Evolutionary conservation across 192 early-diverging fungal species (phyloP).

Genomic region (Gaertneriomyces semiglobifer): DNA sequence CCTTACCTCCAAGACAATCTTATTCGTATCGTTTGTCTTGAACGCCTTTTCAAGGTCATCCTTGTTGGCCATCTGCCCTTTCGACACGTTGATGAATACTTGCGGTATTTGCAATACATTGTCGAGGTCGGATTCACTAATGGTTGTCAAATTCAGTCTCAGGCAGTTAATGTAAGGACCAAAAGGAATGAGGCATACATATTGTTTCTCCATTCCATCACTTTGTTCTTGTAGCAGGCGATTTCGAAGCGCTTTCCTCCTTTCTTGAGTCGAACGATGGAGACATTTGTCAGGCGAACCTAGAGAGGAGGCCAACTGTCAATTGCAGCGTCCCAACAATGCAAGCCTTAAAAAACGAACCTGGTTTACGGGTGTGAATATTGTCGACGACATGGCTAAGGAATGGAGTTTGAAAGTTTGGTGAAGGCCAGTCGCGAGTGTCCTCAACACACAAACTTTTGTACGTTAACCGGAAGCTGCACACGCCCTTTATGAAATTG

Average conservation of each 20-base stretch:
- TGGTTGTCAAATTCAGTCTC: neutral
- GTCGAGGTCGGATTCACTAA: conserved; percentile 91
- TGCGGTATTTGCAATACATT: conserved; percentile 89
- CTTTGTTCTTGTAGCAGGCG: conserved; percentile 99
- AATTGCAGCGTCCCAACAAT: neutral
- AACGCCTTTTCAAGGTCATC: conserved; percentile 87
- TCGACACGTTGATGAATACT: conserved; percentile 94
- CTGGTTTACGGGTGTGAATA: conserved; percentile 29
- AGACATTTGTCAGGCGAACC: conserved; percentile 89
- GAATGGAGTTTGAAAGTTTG: too few species aligned
- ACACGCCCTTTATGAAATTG: too few species aligned
- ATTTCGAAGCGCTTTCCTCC: conserved; percentile 98
- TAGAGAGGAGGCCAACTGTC: conserved; percentile 15
- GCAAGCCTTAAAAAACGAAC: conserved; percentile 1
- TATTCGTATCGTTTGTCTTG: conserved; percentile 76
- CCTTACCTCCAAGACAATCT: conserved; percentile 62
- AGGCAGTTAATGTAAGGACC: neutral
- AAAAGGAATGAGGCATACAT: conserved; percentile 56
- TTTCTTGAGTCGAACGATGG: conserved; percentile 90
- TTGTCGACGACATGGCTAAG: conserved; percentile 13
- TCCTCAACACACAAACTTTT: too few species aligned
- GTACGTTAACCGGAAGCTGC: too few species aligned
- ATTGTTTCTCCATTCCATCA: conserved; percentile 88
- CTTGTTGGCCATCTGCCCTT: conserved; percentile 88
- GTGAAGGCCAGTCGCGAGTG: too few species aligned